These are phyloP conservation scores for Geotrichum carabidarum DNA, from an alignment of 1,139 yeast species.

Conservation along the genomic window DNA sequence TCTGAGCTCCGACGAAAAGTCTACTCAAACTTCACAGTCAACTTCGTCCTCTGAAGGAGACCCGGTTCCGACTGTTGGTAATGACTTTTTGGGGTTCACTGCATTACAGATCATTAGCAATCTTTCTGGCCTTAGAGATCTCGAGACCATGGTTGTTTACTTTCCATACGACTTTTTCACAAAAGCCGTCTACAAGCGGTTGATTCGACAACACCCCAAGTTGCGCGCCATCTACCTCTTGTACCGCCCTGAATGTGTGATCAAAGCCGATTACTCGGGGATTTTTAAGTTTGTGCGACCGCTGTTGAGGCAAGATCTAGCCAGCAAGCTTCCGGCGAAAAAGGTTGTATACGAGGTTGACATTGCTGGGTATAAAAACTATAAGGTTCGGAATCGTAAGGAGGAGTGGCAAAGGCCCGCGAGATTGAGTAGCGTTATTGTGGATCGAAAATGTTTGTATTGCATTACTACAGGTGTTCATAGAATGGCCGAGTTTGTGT, in stretches of 20 bases:
- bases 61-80: no score
- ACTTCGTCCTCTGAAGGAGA: no score
- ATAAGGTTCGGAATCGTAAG: background rate
- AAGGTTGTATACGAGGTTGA: background rate
- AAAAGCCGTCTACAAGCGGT: background rate
- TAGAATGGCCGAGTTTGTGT: no score
- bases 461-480: background rate
- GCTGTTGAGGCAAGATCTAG: background rate
- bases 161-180: conserved; percentile 2
- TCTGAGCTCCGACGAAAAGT: no score
- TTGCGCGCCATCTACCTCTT: background rate
- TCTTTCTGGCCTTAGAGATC: background rate
- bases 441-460: conserved; percentile 3
- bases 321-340: background rate
- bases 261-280: background rate
- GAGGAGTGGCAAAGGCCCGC: background rate
- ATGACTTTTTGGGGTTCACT: background rate
- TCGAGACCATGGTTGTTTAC: background rate
- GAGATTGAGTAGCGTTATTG: background rate
- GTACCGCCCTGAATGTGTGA: background rate
- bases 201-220: background rate
- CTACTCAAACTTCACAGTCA: no score
- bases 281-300: background rate
- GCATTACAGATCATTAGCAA: background rate
- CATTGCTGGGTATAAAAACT: background rate